Evolutionary conservation across 805 yeast species (phyloP), one percentile per base, ranked within the genome.

Genomic region (Priceomyces melissophilus): DNA sequence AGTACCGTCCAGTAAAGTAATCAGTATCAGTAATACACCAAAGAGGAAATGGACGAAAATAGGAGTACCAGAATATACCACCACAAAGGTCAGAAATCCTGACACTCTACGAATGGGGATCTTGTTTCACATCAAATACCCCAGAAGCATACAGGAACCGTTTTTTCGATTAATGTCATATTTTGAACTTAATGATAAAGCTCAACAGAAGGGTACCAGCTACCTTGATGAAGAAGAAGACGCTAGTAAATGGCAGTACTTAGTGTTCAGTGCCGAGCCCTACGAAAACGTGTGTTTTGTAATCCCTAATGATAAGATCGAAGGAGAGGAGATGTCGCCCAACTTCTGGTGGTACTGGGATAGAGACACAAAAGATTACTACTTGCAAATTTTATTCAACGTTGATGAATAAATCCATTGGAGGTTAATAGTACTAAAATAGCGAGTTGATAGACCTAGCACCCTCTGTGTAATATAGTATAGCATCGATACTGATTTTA

Each of bases 251-350:
- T 55, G 49, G 6, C 95, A 85, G 61, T 90, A 82, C 57, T 52
- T 93, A 47, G 81, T 90, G 9, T 63, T 90, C 0, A 81, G 89
- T n/a, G 93, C 84, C 2, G 96, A 88, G 57, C 97, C 97, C 1
- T 93, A 87, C 59, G 91, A 88, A 45, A 87, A 82, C 43, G 69
- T 88, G 8, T 85, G 84, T 1, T 67, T 91, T 42, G 82, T 87
- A 43, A 70, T 93, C 10, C 95, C 95, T 1, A 70, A 79, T 11
- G 67, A 80, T 10, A 79, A 75, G 45, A 61, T 68, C 14, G 70
- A 67, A 14, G 41, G 42, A 17, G 51, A 43, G 3, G 57, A 52
- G 15, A 58, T 60, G 57, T 48, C 60, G 8, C 53, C 55, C 3
- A 48, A 58, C 6, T 73, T 78, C 28, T 86, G 89, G 84, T 78